A percentile compares a stretch with the other conserved stretches of the same genome.
phyloP scores from a whole-genome alignment of 306 rosid genomes.

The Luffa aegyptiaca region DNA sequence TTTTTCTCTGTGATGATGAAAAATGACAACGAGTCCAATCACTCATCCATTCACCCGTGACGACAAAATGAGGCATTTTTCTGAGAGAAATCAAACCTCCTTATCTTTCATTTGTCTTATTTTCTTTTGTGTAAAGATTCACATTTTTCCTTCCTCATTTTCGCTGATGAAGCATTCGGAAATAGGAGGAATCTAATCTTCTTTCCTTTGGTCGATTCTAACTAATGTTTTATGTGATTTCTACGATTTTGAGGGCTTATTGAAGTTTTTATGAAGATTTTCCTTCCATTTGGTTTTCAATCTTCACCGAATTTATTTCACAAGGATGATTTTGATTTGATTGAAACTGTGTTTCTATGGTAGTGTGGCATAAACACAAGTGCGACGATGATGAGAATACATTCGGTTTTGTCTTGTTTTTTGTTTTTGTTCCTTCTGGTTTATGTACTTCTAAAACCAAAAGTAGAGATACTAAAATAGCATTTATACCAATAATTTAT shows the following conservation, averaged over 20 bases:
- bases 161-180: too few relatives aligned
- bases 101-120: too few relatives aligned
- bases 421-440: too few relatives aligned
- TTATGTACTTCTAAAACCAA: too few relatives aligned
- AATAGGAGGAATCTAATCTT: too few relatives aligned
- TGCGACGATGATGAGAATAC: conserved; percentile 6
- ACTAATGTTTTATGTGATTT: too few relatives aligned
- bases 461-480: too few relatives aligned
- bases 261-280: not conserved
- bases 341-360: not conserved
- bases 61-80: conserved; percentile 28
- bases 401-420: too few relatives aligned
- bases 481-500: too few relatives aligned
- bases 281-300: not conserved
- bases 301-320: not conserved
- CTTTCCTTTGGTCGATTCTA: too few relatives aligned
- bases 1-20: conserved; percentile 22
- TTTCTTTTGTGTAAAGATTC: not conserved
- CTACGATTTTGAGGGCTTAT: too few relatives aligned
- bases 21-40: conserved; percentile 25
- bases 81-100: conserved; percentile 15
- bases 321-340: not conserved
- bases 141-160: not conserved
- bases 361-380: not conserved
- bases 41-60: conserved; percentile 21